phyloP scores from a whole-genome alignment of 331 rosid genomes.

The Quercus tomentella region DNA sequence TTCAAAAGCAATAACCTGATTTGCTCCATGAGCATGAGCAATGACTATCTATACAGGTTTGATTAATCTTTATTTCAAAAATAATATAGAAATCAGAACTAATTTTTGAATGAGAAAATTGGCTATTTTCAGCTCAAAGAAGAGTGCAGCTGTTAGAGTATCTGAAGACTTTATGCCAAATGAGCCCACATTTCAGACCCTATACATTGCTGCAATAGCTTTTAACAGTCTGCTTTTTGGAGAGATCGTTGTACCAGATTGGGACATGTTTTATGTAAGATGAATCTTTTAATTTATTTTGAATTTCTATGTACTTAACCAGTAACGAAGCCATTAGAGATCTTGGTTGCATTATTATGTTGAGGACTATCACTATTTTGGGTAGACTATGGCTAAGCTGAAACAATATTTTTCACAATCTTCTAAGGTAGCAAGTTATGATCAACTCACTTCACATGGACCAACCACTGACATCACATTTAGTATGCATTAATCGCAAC shows the following conservation, averaged over 20 bases:
- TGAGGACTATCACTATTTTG: no score
- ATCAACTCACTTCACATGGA: no score
- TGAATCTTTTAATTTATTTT: neutral
- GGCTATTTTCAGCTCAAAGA: slow-evolving; percentile 44
- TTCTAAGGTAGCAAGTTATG: no score
- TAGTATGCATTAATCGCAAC: no score
- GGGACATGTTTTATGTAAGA: slow-evolving; percentile 77
- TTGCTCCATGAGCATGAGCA: slow-evolving; percentile 56
- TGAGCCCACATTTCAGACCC: slow-evolving; percentile 63
- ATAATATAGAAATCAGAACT: neutral
- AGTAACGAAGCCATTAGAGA: neutral
- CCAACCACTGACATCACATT: no score
- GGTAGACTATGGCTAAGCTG: no score
- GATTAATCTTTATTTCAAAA: neutral
- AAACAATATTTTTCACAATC: no score
- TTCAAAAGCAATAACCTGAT: slow-evolving; percentile 49
- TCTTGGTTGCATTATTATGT: slow-evolving; percentile 1
- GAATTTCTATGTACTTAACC: no score
- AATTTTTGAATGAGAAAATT: neutral
- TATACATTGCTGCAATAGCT: slow-evolving; percentile 65
- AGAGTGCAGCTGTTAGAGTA: slow-evolving; percentile 56
- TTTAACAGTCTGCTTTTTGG: slow-evolving; percentile 66
- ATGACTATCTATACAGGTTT: slow-evolving; percentile 61
- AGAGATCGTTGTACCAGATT: slow-evolving; percentile 66
- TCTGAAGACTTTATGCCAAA: slow-evolving; percentile 78